Evolutionary conservation across 306 rosid genomes (phyloP).

Genomic region (Trifolium subterraneum): DNA sequence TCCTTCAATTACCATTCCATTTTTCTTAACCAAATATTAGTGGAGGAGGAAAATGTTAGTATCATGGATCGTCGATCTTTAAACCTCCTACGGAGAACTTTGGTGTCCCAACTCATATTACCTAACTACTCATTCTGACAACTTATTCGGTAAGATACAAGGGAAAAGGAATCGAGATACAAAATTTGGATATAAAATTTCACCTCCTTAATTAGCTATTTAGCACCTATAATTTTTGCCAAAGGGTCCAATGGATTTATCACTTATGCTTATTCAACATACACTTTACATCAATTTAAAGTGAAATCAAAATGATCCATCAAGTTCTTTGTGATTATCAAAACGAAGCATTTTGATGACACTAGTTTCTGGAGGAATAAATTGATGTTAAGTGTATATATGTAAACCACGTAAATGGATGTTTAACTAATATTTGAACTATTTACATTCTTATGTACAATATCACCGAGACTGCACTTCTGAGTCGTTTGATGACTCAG

Average conservation of each 20-base stretch:
- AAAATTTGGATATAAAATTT: not conserved
- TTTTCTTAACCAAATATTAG: not conserved
- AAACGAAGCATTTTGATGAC: conserved; percentile 26
- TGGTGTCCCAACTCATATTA: too few relatives aligned
- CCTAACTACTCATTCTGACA: too few relatives aligned
- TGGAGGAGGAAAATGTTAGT: not conserved
- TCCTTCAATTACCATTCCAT: not conserved
- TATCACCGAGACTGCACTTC: conserved; percentile 63
- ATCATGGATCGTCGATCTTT: not conserved
- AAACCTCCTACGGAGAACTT: not conserved
- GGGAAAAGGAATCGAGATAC: not conserved
- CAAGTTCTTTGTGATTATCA: conserved; percentile 8
- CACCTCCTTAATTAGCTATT: not conserved
- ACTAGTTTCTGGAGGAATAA: conserved; percentile 30
- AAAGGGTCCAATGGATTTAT: conserved; percentile 31
- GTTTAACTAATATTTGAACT: conserved; percentile 31
- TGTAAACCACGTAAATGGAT: conserved; percentile 18
- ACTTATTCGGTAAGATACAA: not conserved
- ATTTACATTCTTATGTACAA: conserved; percentile 62
- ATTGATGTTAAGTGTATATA: conserved; percentile 37
- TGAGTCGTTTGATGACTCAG: conserved; percentile 54
- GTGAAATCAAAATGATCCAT: conserved; percentile 17
- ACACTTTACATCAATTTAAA: conserved; percentile 27
- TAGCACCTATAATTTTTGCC: conserved; percentile 36
- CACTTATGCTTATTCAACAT: conserved; percentile 11